Conservation (phyloP, 257 asterid genomes). For the Przewalskia tangutica region DNA sequence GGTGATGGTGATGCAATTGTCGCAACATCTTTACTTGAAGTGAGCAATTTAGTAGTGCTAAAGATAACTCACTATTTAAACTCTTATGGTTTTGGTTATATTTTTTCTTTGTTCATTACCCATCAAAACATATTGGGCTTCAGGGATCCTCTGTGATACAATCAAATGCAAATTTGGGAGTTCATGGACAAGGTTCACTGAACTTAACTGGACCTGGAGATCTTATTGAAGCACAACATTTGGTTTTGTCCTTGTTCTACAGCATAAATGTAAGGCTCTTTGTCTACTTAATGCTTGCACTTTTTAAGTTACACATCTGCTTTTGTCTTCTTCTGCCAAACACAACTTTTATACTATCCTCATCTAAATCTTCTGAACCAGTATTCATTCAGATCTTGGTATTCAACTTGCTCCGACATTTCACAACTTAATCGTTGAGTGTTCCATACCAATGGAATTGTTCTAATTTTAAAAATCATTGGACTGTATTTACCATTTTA, state of each 20-base stretch:
- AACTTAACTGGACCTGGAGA: constrained; percentile 87
- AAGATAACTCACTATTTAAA: constrained; percentile 34
- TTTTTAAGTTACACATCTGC: constrained; percentile 3
- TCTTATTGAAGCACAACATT: constrained; percentile 81
- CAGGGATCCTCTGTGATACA: constrained; percentile 87
- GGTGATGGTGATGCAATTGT: constrained; percentile 65
- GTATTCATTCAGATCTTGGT: background rate
- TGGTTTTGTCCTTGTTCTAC: constrained; percentile 80
- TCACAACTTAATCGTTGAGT: background rate
- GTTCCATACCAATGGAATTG: background rate
- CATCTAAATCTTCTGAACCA: background rate
- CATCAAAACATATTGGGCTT: constrained; percentile 6
- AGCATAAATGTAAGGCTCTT: constrained; percentile 61
- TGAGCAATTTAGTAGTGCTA: constrained; percentile 85
- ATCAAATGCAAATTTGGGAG: constrained; percentile 83
- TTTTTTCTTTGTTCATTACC: background rate
- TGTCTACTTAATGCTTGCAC: background rate
- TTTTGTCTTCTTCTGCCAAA: constrained; percentile 6
- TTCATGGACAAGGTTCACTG: constrained; percentile 92
- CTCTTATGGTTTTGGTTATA: constrained; percentile 1
- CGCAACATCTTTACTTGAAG: constrained; percentile 80
- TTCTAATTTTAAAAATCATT: background rate
- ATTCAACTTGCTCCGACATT: background rate
- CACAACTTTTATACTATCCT: background rate
- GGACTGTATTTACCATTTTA: background rate